A percentile compares a stretch with the other conserved stretches of the same genome.
phyloP scores from a whole-genome alignment of 371 early-diverging fungal species.

The Circinella umbellata region DNA sequence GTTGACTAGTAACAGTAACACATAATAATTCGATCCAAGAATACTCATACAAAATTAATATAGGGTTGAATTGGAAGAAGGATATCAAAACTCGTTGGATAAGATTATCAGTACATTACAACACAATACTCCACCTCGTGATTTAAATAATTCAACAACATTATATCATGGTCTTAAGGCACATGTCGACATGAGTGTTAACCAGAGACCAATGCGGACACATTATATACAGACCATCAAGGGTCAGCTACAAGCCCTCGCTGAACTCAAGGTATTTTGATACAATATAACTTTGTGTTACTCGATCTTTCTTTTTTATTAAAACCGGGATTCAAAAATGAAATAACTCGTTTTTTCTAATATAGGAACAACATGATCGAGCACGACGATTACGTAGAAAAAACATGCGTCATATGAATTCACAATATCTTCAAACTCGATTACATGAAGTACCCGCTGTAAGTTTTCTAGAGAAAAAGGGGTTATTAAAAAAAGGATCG shows the following conservation, averaged over 20 bases:
- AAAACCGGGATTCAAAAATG: conserved; percentile 4
- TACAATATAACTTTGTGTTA: neutral
- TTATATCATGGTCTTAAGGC: conserved; percentile 18
- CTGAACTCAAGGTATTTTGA: conserved; percentile 24
- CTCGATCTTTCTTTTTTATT: conserved; percentile 7
- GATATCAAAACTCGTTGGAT: conserved; percentile 27
- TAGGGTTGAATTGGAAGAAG: conserved; percentile 34
- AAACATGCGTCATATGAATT: conserved; percentile 21
- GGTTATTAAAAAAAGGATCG: neutral
- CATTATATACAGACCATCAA: conserved; percentile 31
- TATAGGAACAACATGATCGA: conserved; percentile 30
- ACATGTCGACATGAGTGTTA: conserved; percentile 18
- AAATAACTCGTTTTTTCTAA: neutral
- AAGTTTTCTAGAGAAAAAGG: neutral
- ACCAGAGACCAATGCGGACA: conserved; percentile 17
- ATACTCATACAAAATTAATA: neutral
- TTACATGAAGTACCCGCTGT: conserved; percentile 9
- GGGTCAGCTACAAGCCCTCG: conserved; percentile 20
- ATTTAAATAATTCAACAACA: conserved; percentile 4
- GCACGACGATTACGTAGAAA: conserved; percentile 20
- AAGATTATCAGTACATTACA: conserved; percentile 19
- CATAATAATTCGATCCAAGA: too few species aligned
- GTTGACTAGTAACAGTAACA: neutral
- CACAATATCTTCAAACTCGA: conserved; percentile 20
- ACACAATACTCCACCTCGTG: conserved; percentile 6